Percentiles rank a stretch among this genome's conserved stretches.
phyloP scores from a whole-genome alignment of 495 filamentous ascomycete genomes.

The Umbilicaria muhlenbergii region DNA sequence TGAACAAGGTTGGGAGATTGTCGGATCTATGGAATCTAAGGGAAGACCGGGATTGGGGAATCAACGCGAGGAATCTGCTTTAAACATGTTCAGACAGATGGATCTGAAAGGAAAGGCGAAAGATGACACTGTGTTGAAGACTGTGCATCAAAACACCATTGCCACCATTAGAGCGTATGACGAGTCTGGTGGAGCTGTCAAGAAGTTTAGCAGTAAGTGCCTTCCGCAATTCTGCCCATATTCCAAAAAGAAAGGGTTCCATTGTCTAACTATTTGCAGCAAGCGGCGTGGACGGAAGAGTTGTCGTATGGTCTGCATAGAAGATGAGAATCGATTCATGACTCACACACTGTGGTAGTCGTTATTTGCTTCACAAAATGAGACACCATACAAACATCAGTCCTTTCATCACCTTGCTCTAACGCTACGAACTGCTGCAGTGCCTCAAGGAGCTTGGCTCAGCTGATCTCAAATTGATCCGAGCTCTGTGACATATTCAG shows the following conservation, averaged over 20 bases:
- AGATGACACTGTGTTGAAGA: constrained; percentile 87
- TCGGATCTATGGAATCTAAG: constrained; percentile 62
- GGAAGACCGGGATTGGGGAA: constrained; percentile 33
- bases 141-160: constrained; percentile 94
- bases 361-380: too few species aligned
- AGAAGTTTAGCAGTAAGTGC: constrained; percentile 77
- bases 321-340: background rate
- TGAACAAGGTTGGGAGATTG: constrained; percentile 69
- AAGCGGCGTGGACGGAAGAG: constrained; percentile 84
- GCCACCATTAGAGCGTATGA: constrained; percentile 66
- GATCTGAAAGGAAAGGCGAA: constrained; percentile 83
- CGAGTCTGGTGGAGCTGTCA: constrained; percentile 42
- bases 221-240: background rate
- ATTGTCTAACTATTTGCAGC: constrained; percentile 39
- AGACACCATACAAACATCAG: background rate
- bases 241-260: background rate
- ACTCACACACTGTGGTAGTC: too few species aligned
- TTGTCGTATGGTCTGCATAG: constrained; percentile 60
- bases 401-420: background rate
- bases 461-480: too few species aligned
- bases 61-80: constrained; percentile 65
- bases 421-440: background rate
- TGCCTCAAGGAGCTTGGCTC: too few species aligned
- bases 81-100: constrained; percentile 99
- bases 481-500: too few species aligned